Evolutionary conservation across 2,329 filamentous ascomycete species (phyloP), one percentile per base, ranked within the genome.

Genomic region (Ceratocystis albifundus): DNA sequence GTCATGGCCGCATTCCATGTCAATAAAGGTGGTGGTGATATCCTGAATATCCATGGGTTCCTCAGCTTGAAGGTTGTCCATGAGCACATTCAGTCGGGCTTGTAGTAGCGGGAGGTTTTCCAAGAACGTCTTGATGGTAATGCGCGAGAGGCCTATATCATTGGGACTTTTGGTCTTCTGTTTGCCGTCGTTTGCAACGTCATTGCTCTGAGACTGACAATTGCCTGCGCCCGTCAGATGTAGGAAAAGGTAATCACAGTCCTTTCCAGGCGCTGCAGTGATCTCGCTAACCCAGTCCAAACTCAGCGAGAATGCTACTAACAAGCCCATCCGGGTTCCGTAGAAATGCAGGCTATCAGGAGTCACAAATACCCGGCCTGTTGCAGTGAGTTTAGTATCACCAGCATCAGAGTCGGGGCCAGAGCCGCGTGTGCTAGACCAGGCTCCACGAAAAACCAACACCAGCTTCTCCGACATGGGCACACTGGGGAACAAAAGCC

Each of bases 341-440:
- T 96, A 99, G 73, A 99, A 97, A 75, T 96, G 97, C 74, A 99
- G 86, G 70, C 92, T 88, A 69, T 88, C 86, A 0, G 87, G 82
- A 0, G 93, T 97, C 68, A 96, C 86, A 74, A 95, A 99, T 28
- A 96, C 86, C 65, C 94, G 85, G 0, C 94, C 83, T 66, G 82
- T 82, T 20, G 82, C 82, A 25, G 80, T 76, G 70, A 97, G 61
- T 20, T 67, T 67, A 20, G 62, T 64, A 36, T 67, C 65, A 5
- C 67, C 67, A 1, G 67, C 30, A 36, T 68, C 61, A 4, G 67
- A 22, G 30, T 67, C 61, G 22, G 90, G 68, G 73, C 74, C 28
- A 48, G 74, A 0, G 73, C 71, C 17, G 77, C 76, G 65, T 73
- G 75, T 2, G 69, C 81, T 84, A 53, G 77, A 79, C 90, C 94